Percentiles rank a stretch among this genome's conserved stretches.
Evolutionary conservation across 2,329 filamentous ascomycete species (phyloP).

Genomic region (Exophiala calicioides): DNA sequence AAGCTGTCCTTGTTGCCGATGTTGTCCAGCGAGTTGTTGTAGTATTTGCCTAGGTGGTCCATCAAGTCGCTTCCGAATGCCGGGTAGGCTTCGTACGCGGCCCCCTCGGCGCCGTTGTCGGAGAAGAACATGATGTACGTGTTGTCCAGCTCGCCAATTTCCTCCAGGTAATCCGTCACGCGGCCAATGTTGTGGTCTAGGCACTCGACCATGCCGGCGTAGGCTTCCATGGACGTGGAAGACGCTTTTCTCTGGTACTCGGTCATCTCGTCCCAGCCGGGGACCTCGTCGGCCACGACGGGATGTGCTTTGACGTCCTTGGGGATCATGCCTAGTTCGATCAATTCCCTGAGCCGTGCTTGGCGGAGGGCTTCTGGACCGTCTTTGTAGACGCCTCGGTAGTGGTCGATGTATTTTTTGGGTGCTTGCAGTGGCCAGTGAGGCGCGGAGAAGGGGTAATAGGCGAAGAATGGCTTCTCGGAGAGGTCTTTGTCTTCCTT

Average conservation of each 20-base stretch:
- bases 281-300: conserved; percentile 46
- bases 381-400: conserved; percentile 52
- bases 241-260: conserved; percentile 44
- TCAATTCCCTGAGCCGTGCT: conserved; percentile 48
- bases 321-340: conserved; percentile 47
- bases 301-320: conserved; percentile 46
- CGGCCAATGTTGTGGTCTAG: conserved; percentile 51
- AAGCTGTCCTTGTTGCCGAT: conserved; percentile 49
- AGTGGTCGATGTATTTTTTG: conserved; percentile 49
- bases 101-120: conserved; percentile 54
- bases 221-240: conserved; percentile 51
- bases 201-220: conserved; percentile 53
- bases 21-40: conserved; percentile 52
- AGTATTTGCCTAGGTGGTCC: conserved; percentile 48
- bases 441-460: conserved; percentile 52
- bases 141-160: conserved; percentile 52
- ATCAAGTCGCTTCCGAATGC: conserved; percentile 45
- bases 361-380: conserved; percentile 51
- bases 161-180: conserved; percentile 47
- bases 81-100: conserved; percentile 48
- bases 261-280: conserved; percentile 44
- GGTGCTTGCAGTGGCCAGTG: conserved; percentile 58
- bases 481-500: conserved; percentile 41
- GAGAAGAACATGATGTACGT: conserved; percentile 54
- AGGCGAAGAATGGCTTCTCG: conserved; percentile 51